Evolutionary conservation across 768 basidiomycete genomes (phyloP).

Genomic region (Lentinula aciculospora): DNA sequence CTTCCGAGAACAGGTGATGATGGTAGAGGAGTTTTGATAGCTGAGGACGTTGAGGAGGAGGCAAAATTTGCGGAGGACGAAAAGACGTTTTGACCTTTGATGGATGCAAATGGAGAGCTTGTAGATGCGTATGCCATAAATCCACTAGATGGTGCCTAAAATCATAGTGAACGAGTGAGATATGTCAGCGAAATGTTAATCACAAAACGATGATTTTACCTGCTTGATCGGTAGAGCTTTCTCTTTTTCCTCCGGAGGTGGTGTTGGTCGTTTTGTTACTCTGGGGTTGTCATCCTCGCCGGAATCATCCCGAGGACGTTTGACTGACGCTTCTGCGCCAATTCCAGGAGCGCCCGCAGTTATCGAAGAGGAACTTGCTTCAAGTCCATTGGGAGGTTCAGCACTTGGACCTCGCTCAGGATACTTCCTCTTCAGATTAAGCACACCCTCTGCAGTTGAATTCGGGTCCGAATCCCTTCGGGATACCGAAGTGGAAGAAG

Average conservation of each 20-base stretch:
- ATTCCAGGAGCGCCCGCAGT: conserved; percentile 26
- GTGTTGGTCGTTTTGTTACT: conserved; percentile 55
- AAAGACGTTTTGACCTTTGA: conserved; percentile 63
- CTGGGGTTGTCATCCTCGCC: conserved; percentile 61
- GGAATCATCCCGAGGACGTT: conserved; percentile 58
- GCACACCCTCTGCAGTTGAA: conserved; percentile 39
- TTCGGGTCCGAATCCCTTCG: conserved; percentile 39
- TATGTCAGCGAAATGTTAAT: conserved; percentile 9
- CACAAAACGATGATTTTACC: conserved; percentile 41
- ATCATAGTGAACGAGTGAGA: background rate
- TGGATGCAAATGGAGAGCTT: conserved; percentile 66
- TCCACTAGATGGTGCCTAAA: conserved; percentile 40
- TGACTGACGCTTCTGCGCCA: conserved; percentile 20
- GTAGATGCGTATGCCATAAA: conserved; percentile 79
- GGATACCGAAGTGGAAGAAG: conserved; percentile 9
- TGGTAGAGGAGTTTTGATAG: conserved; percentile 8
- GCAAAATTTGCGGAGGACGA: conserved; percentile 27
- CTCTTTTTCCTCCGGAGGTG: conserved; percentile 48
- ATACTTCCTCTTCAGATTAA: conserved; percentile 65
- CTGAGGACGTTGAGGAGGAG: conserved; percentile 12
- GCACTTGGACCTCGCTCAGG: conserved; percentile 63
- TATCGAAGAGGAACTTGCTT: conserved; percentile 13
- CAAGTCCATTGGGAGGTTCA: conserved; percentile 33
- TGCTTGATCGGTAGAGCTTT: conserved; percentile 17
- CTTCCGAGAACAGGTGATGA: conserved; percentile 12